A percentile compares a stretch with the other conserved stretches of the same genome.
Conservation (phyloP, 202 grass and related monocot genomes). For the Eragrostis tef region DNA sequence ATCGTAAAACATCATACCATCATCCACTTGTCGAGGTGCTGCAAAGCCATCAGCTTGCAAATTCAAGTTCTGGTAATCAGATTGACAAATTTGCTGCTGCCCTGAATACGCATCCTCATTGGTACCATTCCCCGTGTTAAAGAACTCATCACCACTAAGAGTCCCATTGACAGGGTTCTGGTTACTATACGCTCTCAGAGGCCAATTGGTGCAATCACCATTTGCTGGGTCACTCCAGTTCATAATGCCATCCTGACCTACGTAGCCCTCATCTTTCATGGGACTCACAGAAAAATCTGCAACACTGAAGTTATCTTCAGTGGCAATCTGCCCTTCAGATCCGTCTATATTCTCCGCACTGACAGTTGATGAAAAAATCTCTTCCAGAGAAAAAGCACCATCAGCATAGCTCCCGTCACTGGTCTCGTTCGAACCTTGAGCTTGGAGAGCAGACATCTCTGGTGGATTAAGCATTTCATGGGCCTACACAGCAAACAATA, state of each 20-base stretch:
- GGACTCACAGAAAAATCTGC: conserved; percentile 38
- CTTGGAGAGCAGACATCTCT: conserved; percentile 40
- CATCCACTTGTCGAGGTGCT: conserved; percentile 33
- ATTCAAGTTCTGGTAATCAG: conserved; percentile 41
- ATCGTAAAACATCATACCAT: conserved; percentile 58
- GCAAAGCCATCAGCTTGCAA: conserved; percentile 49
- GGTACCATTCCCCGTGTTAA: conserved; percentile 46
- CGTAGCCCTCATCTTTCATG: conserved; percentile 49
- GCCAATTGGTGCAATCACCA: conserved; percentile 50
- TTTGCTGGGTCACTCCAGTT: conserved; percentile 44
- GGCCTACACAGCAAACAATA: conserved; percentile 41
- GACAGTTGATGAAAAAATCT: conserved; percentile 53
- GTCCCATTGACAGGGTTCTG: conserved; percentile 54
- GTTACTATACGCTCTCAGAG: conserved; percentile 61
- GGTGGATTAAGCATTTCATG: conserved; percentile 34
- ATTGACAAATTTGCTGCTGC: conserved; percentile 39
- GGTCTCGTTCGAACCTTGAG: conserved; percentile 46
- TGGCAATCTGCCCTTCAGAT: conserved; percentile 43
- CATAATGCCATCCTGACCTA: conserved; percentile 45
- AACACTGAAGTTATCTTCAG: conserved; percentile 50
- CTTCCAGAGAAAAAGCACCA: conserved; percentile 53
- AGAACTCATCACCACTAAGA: conserved; percentile 70
- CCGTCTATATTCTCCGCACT: conserved; percentile 24
- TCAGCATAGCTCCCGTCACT: conserved; percentile 38
- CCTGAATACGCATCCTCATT: conserved; percentile 30